These are phyloP conservation scores for Quercus cerris DNA, from an alignment of 306 rosid species.

Conservation along the genomic window DNA sequence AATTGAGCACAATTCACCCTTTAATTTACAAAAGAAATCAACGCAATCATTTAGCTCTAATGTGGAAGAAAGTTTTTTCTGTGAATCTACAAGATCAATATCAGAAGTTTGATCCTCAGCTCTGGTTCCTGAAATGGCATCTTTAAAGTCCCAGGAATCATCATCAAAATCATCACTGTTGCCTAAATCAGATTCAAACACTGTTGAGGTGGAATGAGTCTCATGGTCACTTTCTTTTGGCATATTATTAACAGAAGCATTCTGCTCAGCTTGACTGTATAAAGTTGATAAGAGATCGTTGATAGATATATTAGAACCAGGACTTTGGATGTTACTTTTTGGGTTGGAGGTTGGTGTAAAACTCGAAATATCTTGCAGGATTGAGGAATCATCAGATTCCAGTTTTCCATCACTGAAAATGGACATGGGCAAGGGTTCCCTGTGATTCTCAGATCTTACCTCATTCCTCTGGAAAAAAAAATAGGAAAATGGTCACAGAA, in stretches of 20 bases:
- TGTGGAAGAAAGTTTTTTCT: conserved; percentile 23
- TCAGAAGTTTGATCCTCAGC: conserved; percentile 31
- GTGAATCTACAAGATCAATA: conserved; percentile 33
- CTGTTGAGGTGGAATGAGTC: conserved; percentile 18
- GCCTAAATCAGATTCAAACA: conserved; percentile 39
- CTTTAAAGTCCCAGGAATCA: conserved; percentile 75
- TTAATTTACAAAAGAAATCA: conserved; percentile 67
- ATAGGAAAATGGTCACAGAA: conserved; percentile 6
- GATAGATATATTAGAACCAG: conserved; percentile 50
- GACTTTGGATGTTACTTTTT: conserved; percentile 28
- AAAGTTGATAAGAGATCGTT: conserved; percentile 74
- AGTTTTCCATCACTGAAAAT: conserved; percentile 68
- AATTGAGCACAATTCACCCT: conserved; percentile 46
- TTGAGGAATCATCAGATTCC: conserved; percentile 40
- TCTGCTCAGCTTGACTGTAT: conserved; percentile 65
- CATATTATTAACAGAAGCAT: conserved; percentile 31
- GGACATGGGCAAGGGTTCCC: conserved; percentile 71
- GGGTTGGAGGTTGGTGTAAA: conserved; percentile 28
- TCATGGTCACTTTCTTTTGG: conserved; percentile 46
- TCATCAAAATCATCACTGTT: conserved; percentile 49
- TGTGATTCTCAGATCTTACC: conserved; percentile 31
- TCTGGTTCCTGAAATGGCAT: conserved; percentile 41
- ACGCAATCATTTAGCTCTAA: conserved; percentile 45
- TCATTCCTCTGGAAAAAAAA: conserved; percentile 45
- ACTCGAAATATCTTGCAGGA: conserved; percentile 41